Base-by-base conservation (phyloP, 805 yeast species). In the Zygoascus flipseniorum region DNA sequence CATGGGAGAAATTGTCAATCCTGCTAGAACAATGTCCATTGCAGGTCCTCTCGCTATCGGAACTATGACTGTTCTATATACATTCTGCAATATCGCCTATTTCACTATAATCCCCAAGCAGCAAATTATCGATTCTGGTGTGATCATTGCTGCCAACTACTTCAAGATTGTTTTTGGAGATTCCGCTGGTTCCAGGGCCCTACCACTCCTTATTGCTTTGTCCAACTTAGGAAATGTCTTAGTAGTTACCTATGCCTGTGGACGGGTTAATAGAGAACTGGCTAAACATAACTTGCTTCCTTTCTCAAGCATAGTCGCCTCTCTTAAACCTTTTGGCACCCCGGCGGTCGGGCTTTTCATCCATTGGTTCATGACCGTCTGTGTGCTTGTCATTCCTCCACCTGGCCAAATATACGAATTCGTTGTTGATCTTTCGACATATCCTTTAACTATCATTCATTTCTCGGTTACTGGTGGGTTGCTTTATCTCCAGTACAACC, bases 211-310 rank as follows among this genome's bases (percentile, higher is more conserved):
- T 19, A 81, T 82, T n/a, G 77, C 85, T 2, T 63, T 79, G 20
- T 82, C 85, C 14, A 82, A 81, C 52, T 68, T 82, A 46, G 87
- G 87, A 1, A 82, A 82, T 58, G 82, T 82, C 11, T 68, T 82
- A 49, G 86, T 82, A 39, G 87, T 82, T 2, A 72, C 81, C 5
- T 82, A 76, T 61, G 82, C 86, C 2, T 82, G 79, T 54, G 74
- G 82, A 8, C 65, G 80, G 37, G 83, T 82, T 45, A 79, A 78
- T 59, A 79, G 77, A 58, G 84, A 79, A 57, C 67, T 82, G 47
- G 85, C 83, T 1, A 68, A 64, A 46, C 81, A 78, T 58, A 59
- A 69, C 18, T 53, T 75, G 14, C 61, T 82, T 14, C 87, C 87
- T 1, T 78, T 72, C 54, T 71, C 82, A 1, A 58, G 63, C 1